phyloP scores from a whole-genome alignment of 345 rosid genomes.

The Eucalyptus cloeziana region DNA sequence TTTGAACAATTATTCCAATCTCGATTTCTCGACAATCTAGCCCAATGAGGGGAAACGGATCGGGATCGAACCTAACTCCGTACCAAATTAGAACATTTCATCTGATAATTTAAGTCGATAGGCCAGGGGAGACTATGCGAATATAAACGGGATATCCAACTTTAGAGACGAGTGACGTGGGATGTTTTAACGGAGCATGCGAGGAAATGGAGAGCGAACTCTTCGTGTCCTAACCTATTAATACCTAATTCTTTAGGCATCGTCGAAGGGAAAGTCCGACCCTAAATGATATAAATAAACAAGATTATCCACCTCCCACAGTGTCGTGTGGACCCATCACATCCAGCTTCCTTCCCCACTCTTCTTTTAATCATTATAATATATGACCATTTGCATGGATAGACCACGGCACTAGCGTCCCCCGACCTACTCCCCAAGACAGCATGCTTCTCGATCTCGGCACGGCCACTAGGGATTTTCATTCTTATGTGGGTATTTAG shows the following conservation, averaged over 20 bases:
- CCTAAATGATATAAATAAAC: neutral
- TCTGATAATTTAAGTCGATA: fast-evolving
- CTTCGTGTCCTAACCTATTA: neutral
- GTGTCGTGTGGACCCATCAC: neutral
- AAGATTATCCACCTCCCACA: neutral
- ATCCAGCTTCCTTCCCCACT: neutral
- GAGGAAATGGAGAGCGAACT: neutral
- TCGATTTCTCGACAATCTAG: no score
- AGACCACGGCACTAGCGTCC: neutral
- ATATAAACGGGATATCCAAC: no score
- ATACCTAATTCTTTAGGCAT: neutral
- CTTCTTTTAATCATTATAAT: neutral
- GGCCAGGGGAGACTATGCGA: neutral
- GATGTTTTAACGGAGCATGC: neutral
- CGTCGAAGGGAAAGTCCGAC: neutral
- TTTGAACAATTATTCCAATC: fast-evolving
- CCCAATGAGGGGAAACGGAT: fast-evolving
- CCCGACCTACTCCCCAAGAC: neutral
- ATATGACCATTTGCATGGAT: neutral
- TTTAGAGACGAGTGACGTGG: neutral
- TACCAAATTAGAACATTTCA: fast-evolving
- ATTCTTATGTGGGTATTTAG: neutral
- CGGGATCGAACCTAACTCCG: neutral
- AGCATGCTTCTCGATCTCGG: neutral
- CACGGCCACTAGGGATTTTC: neutral